Base-by-base conservation (phyloP, 768 basidiomycete species). In the Amanita rimosa region DNA sequence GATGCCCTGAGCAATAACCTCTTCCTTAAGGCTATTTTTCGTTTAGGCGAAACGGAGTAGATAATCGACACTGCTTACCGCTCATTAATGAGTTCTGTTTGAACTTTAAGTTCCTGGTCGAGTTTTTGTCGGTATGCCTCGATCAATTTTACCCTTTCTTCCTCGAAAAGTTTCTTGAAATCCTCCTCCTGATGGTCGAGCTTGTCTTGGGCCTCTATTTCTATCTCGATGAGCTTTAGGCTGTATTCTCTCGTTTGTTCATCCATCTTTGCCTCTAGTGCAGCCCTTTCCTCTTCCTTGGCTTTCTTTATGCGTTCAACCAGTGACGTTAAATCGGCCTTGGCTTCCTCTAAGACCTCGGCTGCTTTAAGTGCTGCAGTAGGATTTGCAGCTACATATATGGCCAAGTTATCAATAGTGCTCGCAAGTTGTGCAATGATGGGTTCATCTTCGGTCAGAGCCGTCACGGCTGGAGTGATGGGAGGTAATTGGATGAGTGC, bases 1-100 rank as follows among this genome's bases (percentile, higher is more conserved):
- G 58, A 99, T 92, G 14, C 94, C 96, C 63, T 98, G 94, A 3
- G 93, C 85, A 44, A 98, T 76, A 46, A 98, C 91, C 62, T 95
- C 93, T 62, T 95, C 90, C 62, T 85, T 88, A 51, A 99, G 73
- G 36, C 93, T 96, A 58, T 16, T 50, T 9, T 52, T 27, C 21
- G 46, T 39, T 17, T 14, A 41, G 31, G 35, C 52, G 14, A 21
- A 48, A 22, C 14, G 17, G 26, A 35, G 33, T 21, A 38, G 16
- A n/a, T 24, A 52, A 33, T 22, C 14, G 7, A 35, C 29, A 29
- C 7, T 29, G 47, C 76, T 52, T 58, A 94, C 93, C 95, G 81
- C 68, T 97, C 81, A 62, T 98, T 93, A 63, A 98, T 93, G 52
- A 96, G 74, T 59, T 92, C 85, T 31, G 89, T 89, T 62, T 97